A percentile compares a stretch with the other conserved stretches of the same genome.
phyloP scores from a whole-genome alignment of 108 stramenopile species.

The Asterionellopsis glacialis region DNA sequence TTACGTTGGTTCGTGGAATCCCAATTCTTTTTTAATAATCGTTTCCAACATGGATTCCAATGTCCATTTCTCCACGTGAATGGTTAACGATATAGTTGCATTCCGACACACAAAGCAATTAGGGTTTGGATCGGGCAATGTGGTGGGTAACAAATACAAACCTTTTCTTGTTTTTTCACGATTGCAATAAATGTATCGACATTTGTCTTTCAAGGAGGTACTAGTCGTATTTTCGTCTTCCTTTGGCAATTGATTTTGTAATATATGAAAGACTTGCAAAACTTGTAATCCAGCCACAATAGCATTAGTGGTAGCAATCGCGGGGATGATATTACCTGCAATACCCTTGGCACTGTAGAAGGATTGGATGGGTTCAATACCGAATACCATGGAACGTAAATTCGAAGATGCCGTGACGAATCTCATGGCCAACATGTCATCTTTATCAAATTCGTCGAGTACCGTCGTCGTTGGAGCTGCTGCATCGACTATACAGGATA shows the following conservation, averaged over 20 bases:
- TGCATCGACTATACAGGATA: constrained; percentile 38
- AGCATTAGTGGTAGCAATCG: constrained; percentile 99
- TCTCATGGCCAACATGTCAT: constrained; percentile 89
- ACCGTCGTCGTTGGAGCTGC: constrained; percentile 16
- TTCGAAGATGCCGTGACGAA: constrained; percentile 95
- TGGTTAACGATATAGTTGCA: constrained; percentile 52
- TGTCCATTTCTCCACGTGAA: constrained; percentile 77
- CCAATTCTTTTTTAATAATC: constrained; percentile 73
- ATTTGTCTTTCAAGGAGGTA: constrained; percentile 38
- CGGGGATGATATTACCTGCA: constrained; percentile 99
- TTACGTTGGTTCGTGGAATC: constrained; percentile 77
- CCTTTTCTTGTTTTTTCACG: constrained; percentile 47
- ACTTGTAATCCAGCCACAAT: constrained; percentile 93
- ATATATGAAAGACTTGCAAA: constrained; percentile 68
- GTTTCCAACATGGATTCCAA: constrained; percentile 51
- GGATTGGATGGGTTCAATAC: constrained; percentile 79
- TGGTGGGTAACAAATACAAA: constrained; percentile 67
- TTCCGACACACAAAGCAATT: constrained; percentile 92
- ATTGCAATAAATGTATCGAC: constrained; percentile 64
- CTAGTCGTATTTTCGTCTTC: constrained; percentile 5
- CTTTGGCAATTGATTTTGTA: constrained; percentile 37
- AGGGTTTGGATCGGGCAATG: constrained; percentile 71
- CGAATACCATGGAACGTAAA: constrained; percentile 85
- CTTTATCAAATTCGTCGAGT: constrained; percentile 87
- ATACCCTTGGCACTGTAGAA: constrained; percentile 94